These are phyloP conservation scores for Metschnikowia amazonensis DNA, from an alignment of 805 yeast species.

Conservation along the genomic window DNA sequence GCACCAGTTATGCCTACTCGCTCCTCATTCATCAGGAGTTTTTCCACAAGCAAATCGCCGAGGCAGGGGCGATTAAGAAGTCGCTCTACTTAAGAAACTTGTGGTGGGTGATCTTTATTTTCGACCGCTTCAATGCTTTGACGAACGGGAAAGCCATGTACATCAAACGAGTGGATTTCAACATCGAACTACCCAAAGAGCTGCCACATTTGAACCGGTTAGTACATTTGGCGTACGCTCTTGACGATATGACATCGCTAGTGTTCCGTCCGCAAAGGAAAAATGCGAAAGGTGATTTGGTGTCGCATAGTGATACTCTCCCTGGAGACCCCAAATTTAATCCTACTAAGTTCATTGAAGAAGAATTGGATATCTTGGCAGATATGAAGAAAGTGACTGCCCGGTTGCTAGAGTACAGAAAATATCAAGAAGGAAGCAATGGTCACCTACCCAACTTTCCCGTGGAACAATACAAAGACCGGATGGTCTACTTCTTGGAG, in stretches of 20 bases:
- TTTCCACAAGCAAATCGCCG: slow-evolving; percentile 12
- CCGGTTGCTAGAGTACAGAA: not conserved
- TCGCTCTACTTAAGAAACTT: slow-evolving; percentile 14
- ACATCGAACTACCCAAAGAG: slow-evolving; percentile 12
- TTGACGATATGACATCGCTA: slow-evolving; percentile 16
- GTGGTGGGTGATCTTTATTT: slow-evolving; percentile 22
- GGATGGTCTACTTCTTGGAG: slow-evolving; percentile 14
- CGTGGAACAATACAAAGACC: slow-evolving; percentile 12
- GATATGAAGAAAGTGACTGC: slow-evolving; percentile 3
- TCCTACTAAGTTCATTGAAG: slow-evolving; percentile 11
- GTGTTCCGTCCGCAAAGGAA: slow-evolving; percentile 15
- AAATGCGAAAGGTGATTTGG: not conserved
- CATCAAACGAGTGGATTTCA: slow-evolving; percentile 17
- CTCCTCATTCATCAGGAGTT: slow-evolving; percentile 19
- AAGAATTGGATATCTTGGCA: slow-evolving; percentile 8
- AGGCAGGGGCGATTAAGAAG: slow-evolving; percentile 14
- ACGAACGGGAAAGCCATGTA: slow-evolving; percentile 17
- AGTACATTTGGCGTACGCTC: slow-evolving; percentile 14
- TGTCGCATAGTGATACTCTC: slow-evolving; percentile 7
- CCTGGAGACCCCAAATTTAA: slow-evolving; percentile 15
- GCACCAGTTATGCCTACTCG: slow-evolving; percentile 19
- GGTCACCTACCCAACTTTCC: slow-evolving; percentile 12
- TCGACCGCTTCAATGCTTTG: slow-evolving; percentile 20
- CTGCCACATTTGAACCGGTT: slow-evolving; percentile 13
- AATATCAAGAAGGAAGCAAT: not conserved